phyloP scores from a whole-genome alignment of 441 rosid genomes.

The Erodium moschatum region DNA sequence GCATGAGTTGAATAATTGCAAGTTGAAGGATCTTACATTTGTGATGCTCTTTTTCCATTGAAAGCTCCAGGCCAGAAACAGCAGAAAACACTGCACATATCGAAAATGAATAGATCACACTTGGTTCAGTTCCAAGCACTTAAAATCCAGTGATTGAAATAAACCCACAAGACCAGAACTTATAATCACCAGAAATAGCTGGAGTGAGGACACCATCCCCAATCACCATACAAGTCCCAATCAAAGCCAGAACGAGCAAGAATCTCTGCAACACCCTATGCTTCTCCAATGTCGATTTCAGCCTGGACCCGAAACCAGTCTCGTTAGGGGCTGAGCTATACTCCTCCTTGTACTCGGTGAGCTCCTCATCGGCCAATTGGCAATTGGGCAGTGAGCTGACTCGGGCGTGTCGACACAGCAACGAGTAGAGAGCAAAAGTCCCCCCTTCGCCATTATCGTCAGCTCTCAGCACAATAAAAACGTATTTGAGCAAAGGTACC shows the following conservation, averaged over 20 bases:
- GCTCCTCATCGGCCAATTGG: slow-evolving; percentile 80
- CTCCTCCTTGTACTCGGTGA: slow-evolving; percentile 79
- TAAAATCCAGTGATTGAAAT: not conserved
- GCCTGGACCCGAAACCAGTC: slow-evolving; percentile 29
- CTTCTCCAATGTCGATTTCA: slow-evolving; percentile 63
- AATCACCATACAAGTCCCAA: slow-evolving; percentile 47
- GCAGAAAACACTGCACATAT: slow-evolving; percentile 70
- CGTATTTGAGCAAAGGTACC: too few species aligned
- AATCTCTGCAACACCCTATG: slow-evolving; percentile 74
- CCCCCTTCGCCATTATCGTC: too few species aligned
- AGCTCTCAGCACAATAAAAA: too few species aligned
- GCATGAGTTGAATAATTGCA: not conserved
- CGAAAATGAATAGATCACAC: not conserved
- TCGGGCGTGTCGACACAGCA: slow-evolving; percentile 78
- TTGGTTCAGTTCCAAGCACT: not conserved
- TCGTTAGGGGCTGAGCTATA: slow-evolving; percentile 32
- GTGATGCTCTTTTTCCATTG: slow-evolving; percentile 84
- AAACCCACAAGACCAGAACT: not conserved
- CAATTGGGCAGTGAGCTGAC: slow-evolving; percentile 87
- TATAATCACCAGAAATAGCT: slow-evolving; percentile 72
- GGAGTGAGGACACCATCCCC: too few species aligned
- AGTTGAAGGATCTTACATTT: slow-evolving; percentile 45
- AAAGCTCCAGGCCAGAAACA: slow-evolving; percentile 89
- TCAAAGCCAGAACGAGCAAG: slow-evolving; percentile 71
- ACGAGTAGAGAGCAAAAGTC: slow-evolving; percentile 82